A percentile compares a stretch with the other conserved stretches of the same genome.
Evolutionary conservation across 2,329 filamentous ascomycete genomes (phyloP).

Genomic region (Ascosphaera apis): DNA sequence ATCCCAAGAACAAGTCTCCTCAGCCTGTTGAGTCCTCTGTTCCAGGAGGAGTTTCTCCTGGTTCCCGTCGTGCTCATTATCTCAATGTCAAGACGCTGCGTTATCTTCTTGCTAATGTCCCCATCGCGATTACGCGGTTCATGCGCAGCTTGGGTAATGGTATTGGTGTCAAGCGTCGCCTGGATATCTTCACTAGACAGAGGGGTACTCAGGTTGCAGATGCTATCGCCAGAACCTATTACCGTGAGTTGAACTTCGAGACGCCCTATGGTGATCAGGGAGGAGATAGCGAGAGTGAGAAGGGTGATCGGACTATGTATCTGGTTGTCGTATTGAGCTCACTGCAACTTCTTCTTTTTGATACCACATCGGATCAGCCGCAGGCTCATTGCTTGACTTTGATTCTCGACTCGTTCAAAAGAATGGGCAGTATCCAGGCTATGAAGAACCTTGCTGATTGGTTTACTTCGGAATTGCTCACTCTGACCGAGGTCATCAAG

Average conservation of each 20-base stretch:
- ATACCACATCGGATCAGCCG: conserved; percentile 24
- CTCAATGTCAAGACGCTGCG: conserved; percentile 61
- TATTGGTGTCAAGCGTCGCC: conserved; percentile 49
- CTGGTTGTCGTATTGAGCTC: conserved; percentile 62
- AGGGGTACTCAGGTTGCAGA: conserved; percentile 38
- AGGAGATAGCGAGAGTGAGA: background rate
- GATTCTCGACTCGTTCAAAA: conserved; percentile 70
- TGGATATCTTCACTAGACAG: conserved; percentile 40
- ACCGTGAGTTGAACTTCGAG: conserved; percentile 30
- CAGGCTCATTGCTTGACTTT: conserved; percentile 36
- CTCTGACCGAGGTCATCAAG: conserved; percentile 20
- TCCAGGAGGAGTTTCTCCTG: conserved; percentile 7
- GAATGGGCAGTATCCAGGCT: conserved; percentile 49
- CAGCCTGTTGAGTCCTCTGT: conserved; percentile 1
- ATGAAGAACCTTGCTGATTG: conserved; percentile 49
- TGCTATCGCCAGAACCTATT: conserved; percentile 40
- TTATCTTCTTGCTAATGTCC: conserved; percentile 54
- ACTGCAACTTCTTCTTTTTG: background rate
- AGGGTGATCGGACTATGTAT: conserved; percentile 44
- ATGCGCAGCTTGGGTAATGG: conserved; percentile 70
- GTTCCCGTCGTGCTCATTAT: conserved; percentile 20
- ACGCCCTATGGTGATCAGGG: conserved; percentile 22
- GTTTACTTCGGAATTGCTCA: conserved; percentile 38
- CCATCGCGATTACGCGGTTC: conserved; percentile 60
- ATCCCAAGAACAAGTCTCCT: conserved; percentile 6